Percentiles rank a stretch among this genome's conserved stretches.
These are phyloP conservation scores for Agaricus bisporus DNA, from an alignment of 768 basidiomycete genomes.

Conservation along the genomic window DNA sequence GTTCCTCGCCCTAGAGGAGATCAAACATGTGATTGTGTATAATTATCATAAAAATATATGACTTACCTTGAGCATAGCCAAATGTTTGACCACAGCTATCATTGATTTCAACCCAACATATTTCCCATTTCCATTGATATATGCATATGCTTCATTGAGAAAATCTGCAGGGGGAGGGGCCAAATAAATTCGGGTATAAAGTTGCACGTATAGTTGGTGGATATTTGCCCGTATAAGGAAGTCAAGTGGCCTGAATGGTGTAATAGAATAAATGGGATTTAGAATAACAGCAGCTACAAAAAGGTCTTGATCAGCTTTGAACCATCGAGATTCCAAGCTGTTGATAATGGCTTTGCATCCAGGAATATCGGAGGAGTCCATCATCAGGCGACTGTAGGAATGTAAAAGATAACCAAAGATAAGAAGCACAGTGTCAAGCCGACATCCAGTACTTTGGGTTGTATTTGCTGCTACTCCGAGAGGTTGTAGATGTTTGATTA, in stretches of 20 bases:
- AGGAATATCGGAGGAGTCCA: no score
- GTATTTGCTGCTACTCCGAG: slow-evolving; percentile 32
- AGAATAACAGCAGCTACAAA: slow-evolving; percentile 28
- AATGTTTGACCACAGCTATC: no score
- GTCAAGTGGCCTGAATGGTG: not conserved
- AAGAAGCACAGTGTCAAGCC: slow-evolving; percentile 27
- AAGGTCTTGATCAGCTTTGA: slow-evolving; percentile 25
- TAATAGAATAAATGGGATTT: slow-evolving; percentile 19
- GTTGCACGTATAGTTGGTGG: not conserved
- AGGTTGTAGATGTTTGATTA: slow-evolving; percentile 23
- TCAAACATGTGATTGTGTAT: no score
- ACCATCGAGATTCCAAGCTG: slow-evolving; percentile 29
- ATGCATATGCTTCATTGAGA: not conserved
- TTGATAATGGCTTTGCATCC: slow-evolving; percentile 17
- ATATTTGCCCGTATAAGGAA: not conserved
- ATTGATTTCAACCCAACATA: no score
- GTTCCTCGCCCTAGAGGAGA: no score
- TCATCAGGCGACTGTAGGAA: no score
- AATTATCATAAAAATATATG: no score
- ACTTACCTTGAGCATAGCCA: no score
- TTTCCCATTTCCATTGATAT: no score
- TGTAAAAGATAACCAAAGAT: slow-evolving; percentile 25
- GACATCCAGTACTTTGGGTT: slow-evolving; percentile 21
- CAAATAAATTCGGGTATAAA: not conserved
- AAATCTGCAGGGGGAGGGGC: not conserved